Evolutionary conservation across 306 rosid species (phyloP), one percentile per base, ranked within the genome.

Genomic region (Oxytropis ochrocephala): DNA sequence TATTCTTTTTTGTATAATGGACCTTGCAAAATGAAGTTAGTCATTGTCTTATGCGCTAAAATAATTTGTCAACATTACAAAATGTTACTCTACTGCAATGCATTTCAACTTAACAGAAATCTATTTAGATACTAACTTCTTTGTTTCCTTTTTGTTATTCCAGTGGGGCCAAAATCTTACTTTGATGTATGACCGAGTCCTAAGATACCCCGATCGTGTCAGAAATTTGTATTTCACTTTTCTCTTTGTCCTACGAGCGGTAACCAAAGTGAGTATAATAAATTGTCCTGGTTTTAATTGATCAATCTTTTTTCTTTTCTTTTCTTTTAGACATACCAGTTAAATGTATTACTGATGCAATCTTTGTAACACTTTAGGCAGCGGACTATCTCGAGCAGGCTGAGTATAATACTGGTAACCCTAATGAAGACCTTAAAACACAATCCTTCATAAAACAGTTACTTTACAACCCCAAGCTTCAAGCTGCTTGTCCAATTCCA

Each of bases 401-500:
- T 3, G 97, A 94, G 65, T 94, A 94, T 19, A 89, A 94, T 68
- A 94, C 97, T 1, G 95, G 95, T 16, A 89, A 87, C 76, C 69
- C 57, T 12, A 76, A 47, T 43, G 95, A 94, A 74, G 99, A 94
- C 72, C 88, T 94, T 69, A 91, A 80, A 83, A 81, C 97, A 42
- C 87, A 84, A 54, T 94, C 99, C 74, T 80, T 91, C 72, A 80
- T 86, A 70, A 88, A 58, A 73, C 99, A 91, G 76, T 81, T 91
- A 47, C 96, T 91, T 57, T 79, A 82, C 78, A 83, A 83, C 76
- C 86, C 96, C 17, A 80, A 91, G 76, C 81, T 94, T 30, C 97
- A 89, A 85, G 83, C 91, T 56, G 96, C 99, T n/a, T 94, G 99
- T 83, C 99, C 99, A 61, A 72, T 94, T 57, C 99, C 99, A 54